Conservation (phyloP, 148 eudicot genomes). For the Euryodendron excelsum region DNA sequence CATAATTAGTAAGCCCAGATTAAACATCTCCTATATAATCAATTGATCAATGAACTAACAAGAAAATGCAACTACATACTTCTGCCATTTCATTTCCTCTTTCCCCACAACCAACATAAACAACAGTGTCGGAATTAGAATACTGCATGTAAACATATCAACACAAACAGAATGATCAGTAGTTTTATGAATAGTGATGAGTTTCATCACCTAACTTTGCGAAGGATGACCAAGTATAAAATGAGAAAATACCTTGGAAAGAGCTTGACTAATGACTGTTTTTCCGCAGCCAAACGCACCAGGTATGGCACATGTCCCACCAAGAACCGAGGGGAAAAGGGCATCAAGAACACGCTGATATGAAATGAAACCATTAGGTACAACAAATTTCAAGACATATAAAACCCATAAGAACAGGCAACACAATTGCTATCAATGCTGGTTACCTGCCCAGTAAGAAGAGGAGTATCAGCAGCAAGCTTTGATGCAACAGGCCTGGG, state of each 20-base stretch:
- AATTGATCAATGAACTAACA: neutral
- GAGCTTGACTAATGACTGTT: slow-evolving; percentile 99
- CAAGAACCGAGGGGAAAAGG: slow-evolving; percentile 98
- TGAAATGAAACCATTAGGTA: slow-evolving; percentile 4
- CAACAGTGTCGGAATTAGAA: slow-evolving; percentile 98
- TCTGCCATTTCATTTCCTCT: slow-evolving; percentile 99
- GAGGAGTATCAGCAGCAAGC: slow-evolving; percentile 99
- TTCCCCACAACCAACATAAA: slow-evolving; percentile 99
- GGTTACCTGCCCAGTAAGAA: slow-evolving; percentile 91
- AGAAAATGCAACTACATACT: slow-evolving; percentile 41
- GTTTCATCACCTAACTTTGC: slow-evolving; percentile 1
- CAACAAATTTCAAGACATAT: neutral
- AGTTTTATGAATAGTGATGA: neutral
- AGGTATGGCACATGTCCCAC: slow-evolving; percentile 99
- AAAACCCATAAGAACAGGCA: slow-evolving; percentile 16
- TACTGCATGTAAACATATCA: slow-evolving; percentile 51
- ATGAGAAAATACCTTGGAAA: slow-evolving; percentile 69
- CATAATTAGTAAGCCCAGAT: neutral
- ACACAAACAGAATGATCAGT: slow-evolving; percentile 7
- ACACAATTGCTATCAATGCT: slow-evolving; percentile 1
- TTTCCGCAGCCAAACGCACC: slow-evolving; percentile 99
- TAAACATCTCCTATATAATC: neutral
- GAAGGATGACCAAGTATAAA: neutral
- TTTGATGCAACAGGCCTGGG: slow-evolving; percentile 97
- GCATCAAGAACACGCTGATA: slow-evolving; percentile 98